Evolutionary conservation across 2,329 filamentous ascomycete species (phyloP).

Genomic region (Nemania serpens): DNA sequence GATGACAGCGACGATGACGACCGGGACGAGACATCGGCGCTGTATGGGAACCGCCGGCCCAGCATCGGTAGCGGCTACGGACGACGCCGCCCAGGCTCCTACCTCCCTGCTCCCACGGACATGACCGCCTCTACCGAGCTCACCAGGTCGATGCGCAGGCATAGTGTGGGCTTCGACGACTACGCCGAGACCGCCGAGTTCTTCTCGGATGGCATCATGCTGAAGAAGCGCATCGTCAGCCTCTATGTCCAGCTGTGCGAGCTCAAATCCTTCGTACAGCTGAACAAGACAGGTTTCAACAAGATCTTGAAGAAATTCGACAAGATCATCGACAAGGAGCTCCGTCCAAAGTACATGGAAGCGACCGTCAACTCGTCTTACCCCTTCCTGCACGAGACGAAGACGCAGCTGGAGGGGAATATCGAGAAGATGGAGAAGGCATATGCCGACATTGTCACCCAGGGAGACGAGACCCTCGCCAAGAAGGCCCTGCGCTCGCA

Average conservation of each 20-base stretch:
- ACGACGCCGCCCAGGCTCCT: constrained; percentile 46
- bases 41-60: constrained; percentile 51
- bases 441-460: constrained; percentile 82
- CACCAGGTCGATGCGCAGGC: constrained; percentile 59
- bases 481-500: constrained; percentile 87
- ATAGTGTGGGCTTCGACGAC: constrained; percentile 75
- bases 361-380: constrained; percentile 76
- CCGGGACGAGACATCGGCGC: constrained; percentile 57
- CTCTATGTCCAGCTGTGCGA: constrained; percentile 93
- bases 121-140: constrained; percentile 67
- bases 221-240: constrained; percentile 89
- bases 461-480: constrained; percentile 76
- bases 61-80: constrained; percentile 44
- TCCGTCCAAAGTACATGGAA: constrained; percentile 78
- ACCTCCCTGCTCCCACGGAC: constrained; percentile 53
- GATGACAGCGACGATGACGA: constrained; percentile 58
- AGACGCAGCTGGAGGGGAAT: constrained; percentile 70
- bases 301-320: constrained; percentile 99
- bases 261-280: constrained; percentile 91
- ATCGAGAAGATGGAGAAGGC: constrained; percentile 76
- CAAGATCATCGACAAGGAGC: constrained; percentile 84
- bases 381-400: constrained; percentile 77
- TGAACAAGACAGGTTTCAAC: constrained; percentile 94
- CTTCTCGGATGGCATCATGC: constrained; percentile 72
- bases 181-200: constrained; percentile 75